Conservation (phyloP, 306 rosid species). For the Rosa chinensis region DNA sequence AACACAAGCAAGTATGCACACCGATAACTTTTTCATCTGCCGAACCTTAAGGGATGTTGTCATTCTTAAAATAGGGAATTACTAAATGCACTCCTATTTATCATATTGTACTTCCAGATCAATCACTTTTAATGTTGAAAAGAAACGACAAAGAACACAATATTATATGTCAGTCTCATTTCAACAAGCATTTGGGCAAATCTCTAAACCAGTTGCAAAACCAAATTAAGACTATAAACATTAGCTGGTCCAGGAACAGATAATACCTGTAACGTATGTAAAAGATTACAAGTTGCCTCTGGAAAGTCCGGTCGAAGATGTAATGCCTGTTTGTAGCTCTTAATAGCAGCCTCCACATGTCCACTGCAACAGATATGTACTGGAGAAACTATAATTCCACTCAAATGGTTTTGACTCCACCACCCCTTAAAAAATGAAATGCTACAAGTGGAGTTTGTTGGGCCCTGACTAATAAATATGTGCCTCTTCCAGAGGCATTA, state of each 20-base stretch:
- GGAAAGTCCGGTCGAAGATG: constrained; percentile 85
- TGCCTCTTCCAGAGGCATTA: background rate
- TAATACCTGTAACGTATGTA: constrained; percentile 89
- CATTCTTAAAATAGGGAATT: background rate
- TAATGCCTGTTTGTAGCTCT: constrained; percentile 87
- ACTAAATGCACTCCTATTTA: background rate
- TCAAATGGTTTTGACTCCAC: background rate
- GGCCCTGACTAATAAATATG: background rate
- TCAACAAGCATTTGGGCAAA: background rate
- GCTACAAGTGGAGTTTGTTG: background rate
- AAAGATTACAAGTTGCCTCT: constrained; percentile 98
- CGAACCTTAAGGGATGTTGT: background rate
- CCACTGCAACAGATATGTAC: constrained; percentile 55
- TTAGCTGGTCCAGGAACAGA: background rate
- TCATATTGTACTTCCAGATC: background rate
- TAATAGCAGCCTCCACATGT: constrained; percentile 86
- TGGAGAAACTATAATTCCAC: constrained; percentile 1
- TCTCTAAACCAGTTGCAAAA: background rate
- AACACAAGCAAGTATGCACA: background rate
- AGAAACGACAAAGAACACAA: background rate
- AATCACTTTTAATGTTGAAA: background rate
- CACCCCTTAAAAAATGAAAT: background rate
- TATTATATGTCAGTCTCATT: background rate
- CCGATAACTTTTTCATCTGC: background rate
- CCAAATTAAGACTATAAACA: background rate